Conservation (phyloP, 306 rosid species). For the Bauhinia variegata region DNA sequence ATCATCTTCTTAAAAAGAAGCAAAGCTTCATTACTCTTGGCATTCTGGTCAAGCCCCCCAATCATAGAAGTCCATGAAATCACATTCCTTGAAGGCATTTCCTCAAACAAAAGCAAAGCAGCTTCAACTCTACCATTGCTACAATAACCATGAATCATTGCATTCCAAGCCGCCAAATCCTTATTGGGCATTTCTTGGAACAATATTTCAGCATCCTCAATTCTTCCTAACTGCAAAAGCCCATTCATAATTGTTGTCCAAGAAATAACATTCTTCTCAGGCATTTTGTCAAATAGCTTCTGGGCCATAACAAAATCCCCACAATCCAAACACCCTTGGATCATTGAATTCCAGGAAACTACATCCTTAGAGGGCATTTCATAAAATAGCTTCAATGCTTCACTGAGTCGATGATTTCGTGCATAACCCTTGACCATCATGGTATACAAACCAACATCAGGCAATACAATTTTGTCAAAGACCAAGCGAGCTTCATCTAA, state of each 20-base stretch:
- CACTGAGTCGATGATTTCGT: conserved; percentile 37
- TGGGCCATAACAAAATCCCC: conserved; percentile 60
- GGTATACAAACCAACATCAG: conserved; percentile 51
- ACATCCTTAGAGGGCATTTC: conserved; percentile 62
- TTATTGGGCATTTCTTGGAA: conserved; percentile 62
- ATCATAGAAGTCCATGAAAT: conserved; percentile 84
- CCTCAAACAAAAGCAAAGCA: conserved; percentile 58
- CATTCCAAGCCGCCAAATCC: conserved; percentile 79
- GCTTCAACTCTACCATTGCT: conserved; percentile 63
- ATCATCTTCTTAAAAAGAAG: conserved; percentile 58
- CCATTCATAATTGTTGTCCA: conserved; percentile 79
- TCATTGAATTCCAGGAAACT: conserved; percentile 74
- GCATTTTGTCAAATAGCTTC: conserved; percentile 68
- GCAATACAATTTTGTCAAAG: conserved; percentile 53
- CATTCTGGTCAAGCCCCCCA: conserved; percentile 72
- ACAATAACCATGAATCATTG: conserved; percentile 78
- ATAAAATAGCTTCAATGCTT: conserved; percentile 64
- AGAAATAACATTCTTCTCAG: conserved; percentile 57
- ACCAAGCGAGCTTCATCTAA: conserved; percentile 57
- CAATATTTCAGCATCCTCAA: conserved; percentile 62
- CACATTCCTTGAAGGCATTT: conserved; percentile 62
- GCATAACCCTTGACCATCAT: conserved; percentile 57
- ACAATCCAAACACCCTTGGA: conserved; percentile 66
- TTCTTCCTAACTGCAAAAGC: conserved; percentile 56
- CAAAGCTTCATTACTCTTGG: conserved; percentile 66